Evolutionary conservation across 2,329 filamentous ascomycete genomes (phyloP), one percentile per base, ranked within the genome.

Genomic region (Fulvia fulva): DNA sequence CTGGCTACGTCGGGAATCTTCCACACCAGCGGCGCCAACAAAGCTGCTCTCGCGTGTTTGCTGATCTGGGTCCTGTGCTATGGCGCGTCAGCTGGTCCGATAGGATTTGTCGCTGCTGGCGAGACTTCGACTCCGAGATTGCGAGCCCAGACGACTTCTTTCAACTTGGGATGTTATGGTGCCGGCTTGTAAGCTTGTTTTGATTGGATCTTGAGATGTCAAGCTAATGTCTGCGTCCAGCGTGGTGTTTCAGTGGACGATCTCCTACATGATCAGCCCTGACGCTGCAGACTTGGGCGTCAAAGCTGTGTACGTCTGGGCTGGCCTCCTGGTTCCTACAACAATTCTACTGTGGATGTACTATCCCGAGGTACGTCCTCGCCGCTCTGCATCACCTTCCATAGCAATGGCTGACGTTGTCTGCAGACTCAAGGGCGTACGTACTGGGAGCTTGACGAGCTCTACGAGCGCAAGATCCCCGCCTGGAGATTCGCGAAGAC

Each of bases 361-460:
- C 56, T 59, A 59, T 21, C 61, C 61, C 19, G 61, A 61, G 54
- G 53, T 59, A 43, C 49, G 58, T 28, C 51, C n/a, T 4, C 11
- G 7, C 14, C 1, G 5, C 19, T 32, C 3, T 2, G 11, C 8
- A 9, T 11, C 16, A 1, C 8, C 6, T 32, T 41, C 16, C 21
- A 2, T 44, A 22, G 28, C 43, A 19, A 34, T 45, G n/a, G 47
- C 58, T 63, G 37, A 58, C 23, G 8, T 32, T 4, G 1, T 12
- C 21, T 23, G 53, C 53, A 57, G 37, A 41, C 37, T 16, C 57
- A 60, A 51, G 63, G 61, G 11, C 58, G 61, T 22, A 63, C 61
- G 8, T 63, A 65, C 53, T 59, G 61, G 61, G 63, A 65, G 30
- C 30, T 63, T n/a, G 63, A 63, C 32, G 61, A 63, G 52, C 55